These are phyloP conservation scores for Chlorella sp. DNA, from an alignment of 139 green algal genomes.

Conservation along the genomic window DNA sequence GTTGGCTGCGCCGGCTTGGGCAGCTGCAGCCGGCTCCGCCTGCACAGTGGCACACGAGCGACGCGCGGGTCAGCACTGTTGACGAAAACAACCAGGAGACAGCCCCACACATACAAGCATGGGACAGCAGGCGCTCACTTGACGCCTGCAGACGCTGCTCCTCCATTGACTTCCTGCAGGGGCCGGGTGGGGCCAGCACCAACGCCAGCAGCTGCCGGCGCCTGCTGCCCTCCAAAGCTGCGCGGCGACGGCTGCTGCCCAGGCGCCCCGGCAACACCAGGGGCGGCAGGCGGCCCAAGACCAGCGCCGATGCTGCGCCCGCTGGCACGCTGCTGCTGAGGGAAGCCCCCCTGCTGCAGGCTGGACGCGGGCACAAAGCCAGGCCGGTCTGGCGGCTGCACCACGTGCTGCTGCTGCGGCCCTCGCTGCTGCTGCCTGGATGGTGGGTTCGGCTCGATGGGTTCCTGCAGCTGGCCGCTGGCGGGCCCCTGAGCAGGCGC, in stretches of 20 bases:
- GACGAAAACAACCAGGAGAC: background rate
- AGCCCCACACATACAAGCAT: background rate
- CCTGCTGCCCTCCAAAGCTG: background rate
- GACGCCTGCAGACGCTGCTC: background rate
- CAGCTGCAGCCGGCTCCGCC: conserved; percentile 17
- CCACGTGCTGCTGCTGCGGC: background rate
- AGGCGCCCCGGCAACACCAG: too few relatives aligned
- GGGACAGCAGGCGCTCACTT: background rate
- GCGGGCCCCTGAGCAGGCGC: background rate
- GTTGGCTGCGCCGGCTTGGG: background rate
- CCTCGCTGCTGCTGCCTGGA: background rate
- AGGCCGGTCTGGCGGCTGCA: background rate
- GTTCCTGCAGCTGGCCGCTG: background rate
- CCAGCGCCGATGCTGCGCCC: background rate
- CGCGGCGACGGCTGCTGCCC: too few relatives aligned
- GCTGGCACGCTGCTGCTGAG: background rate
- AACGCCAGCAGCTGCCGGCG: background rate
- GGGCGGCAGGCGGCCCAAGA: background rate
- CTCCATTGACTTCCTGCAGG: conserved; percentile 8
- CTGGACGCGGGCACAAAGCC: background rate
- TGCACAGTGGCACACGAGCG: background rate
- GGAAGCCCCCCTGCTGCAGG: background rate
- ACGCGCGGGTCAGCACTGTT: background rate
- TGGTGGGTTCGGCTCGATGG: background rate
- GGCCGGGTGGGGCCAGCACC: background rate